phyloP scores from a whole-genome alignment of 1,284 basidiomycete species.

The Trichosporon faecale region DNA sequence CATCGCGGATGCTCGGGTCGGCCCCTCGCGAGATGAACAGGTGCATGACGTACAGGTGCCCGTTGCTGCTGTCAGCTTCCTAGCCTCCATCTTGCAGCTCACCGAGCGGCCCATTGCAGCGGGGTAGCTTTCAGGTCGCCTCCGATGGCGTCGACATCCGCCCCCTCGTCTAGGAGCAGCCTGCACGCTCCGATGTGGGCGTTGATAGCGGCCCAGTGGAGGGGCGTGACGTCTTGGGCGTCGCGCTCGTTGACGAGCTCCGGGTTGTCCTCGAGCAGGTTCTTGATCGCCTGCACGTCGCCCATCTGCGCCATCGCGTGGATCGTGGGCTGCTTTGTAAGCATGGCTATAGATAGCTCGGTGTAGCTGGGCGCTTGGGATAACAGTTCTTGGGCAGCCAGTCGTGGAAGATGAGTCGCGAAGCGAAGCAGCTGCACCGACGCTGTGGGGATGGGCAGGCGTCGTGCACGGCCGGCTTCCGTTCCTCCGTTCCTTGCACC shows the following conservation, averaged over 20 bases:
- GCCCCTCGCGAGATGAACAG: conserved; percentile 83
- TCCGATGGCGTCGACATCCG: conserved; percentile 88
- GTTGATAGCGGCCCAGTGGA: conserved; percentile 85
- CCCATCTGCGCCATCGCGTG: conserved; percentile 86
- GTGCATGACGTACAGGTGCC: conserved; percentile 91
- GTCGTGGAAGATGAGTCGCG: background rate
- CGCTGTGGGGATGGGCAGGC: background rate
- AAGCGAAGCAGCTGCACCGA: background rate
- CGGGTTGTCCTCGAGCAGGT: conserved; percentile 67
- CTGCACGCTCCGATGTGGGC: conserved; percentile 49
- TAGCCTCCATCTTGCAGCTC: conserved; percentile 19
- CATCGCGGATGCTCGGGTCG: conserved; percentile 85
- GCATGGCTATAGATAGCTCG: background rate
- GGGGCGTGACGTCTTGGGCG: conserved; percentile 84
- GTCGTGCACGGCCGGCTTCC: background rate
- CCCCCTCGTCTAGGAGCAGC: conserved; percentile 85
- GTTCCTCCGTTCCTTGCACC: background rate
- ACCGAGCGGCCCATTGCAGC: conserved; percentile 91
- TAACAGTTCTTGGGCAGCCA: background rate
- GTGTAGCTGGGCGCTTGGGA: background rate
- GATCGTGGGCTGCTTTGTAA: conserved; percentile 57
- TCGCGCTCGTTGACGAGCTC: conserved; percentile 77
- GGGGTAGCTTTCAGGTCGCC: conserved; percentile 95
- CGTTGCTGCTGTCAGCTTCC: conserved; percentile 60
- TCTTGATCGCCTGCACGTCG: conserved; percentile 65